These are phyloP conservation scores for Teratosphaeria gauchensis DNA, from an alignment of 2,329 filamentous ascomycete species.

Conservation along the genomic window DNA sequence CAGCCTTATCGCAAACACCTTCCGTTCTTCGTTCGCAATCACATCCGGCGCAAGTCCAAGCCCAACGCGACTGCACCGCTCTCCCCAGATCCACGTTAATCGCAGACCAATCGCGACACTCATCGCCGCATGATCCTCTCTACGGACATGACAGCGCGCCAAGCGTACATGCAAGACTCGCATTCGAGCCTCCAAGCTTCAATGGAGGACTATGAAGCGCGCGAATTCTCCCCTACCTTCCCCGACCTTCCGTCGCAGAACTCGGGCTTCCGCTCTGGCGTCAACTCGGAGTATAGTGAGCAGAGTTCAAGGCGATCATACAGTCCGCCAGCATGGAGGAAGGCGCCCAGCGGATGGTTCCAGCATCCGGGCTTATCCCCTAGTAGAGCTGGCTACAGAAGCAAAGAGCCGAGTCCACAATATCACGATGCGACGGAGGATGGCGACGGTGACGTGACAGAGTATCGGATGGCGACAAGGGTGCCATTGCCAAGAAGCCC, in stretches of 20 bases:
- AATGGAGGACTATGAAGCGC: constrained; percentile 53
- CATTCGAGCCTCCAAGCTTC: constrained; percentile 52
- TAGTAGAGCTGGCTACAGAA: constrained; percentile 41
- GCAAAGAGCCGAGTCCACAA: constrained; percentile 49
- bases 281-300: constrained; percentile 37
- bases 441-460: constrained; percentile 39
- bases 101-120: not conserved
- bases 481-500: constrained; percentile 52
- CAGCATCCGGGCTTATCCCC: constrained; percentile 31
- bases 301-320: constrained; percentile 46
- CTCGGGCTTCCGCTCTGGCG: constrained; percentile 47
- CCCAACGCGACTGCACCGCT: not conserved
- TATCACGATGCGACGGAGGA: constrained; percentile 48
- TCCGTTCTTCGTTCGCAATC: not conserved
- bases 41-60: not conserved
- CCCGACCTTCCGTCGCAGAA: constrained; percentile 50
- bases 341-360: constrained; percentile 51
- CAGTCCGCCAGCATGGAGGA: constrained; percentile 57
- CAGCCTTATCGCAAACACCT: constrained; percentile 7
- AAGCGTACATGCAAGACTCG: constrained; percentile 14
- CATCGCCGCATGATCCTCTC: constrained; percentile 8
- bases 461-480: constrained; percentile 19
- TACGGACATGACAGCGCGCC: constrained; percentile 11
- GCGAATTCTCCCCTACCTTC: constrained; percentile 43
- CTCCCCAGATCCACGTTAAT: not conserved